These are phyloP conservation scores for Solanum hybrid DNA, from an alignment of 305 asterid species.

Conservation along the genomic window DNA sequence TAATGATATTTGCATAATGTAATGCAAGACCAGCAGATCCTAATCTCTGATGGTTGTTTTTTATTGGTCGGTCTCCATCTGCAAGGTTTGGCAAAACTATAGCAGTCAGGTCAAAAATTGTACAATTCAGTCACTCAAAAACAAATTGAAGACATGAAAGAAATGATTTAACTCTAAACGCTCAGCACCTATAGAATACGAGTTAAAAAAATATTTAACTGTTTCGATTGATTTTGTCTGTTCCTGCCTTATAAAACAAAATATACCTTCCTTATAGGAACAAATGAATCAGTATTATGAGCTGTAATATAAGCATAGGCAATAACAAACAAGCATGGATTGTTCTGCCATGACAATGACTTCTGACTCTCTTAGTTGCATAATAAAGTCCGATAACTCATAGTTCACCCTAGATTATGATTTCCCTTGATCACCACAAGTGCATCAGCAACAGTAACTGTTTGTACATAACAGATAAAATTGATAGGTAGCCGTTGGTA, in stretches of 20 bases:
- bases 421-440: background rate
- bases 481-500: background rate
- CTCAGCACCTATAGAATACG: background rate
- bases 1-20: slow-evolving; percentile 82
- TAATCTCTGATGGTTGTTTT: slow-evolving; percentile 51
- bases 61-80: slow-evolving; percentile 49
- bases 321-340: background rate
- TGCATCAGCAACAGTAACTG: background rate
- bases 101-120: background rate
- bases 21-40: slow-evolving; percentile 94
- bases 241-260: background rate
- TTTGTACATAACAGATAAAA: background rate
- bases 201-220: background rate
- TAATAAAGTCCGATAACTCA: background rate
- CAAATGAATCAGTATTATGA: background rate
- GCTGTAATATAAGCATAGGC: background rate
- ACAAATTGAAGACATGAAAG: background rate
- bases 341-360: background rate
- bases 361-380: background rate
- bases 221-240: background rate
- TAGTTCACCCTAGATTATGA: background rate
- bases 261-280: background rate
- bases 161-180: background rate
- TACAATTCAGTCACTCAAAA: background rate
- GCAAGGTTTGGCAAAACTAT: slow-evolving; percentile 9